phyloP scores from a whole-genome alignment of 768 basidiomycete genomes.

The Coprinellus aureogranulatus region DNA sequence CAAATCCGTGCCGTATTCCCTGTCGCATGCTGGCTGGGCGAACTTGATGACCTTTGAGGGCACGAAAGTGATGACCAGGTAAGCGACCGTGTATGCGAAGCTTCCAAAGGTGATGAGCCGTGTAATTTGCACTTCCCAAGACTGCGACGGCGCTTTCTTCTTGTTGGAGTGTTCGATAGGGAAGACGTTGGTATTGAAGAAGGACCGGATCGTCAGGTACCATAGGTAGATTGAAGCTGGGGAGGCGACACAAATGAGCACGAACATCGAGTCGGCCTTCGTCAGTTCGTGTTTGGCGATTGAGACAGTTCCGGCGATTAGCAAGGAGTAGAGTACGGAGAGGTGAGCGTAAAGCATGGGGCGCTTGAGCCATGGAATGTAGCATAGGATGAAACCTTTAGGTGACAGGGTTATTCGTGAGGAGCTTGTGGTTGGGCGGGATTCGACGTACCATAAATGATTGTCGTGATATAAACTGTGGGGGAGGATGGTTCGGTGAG shows the following conservation, averaged over 20 bases:
- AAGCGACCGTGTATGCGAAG: not conserved
- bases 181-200: slow-evolving; percentile 1
- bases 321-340: slow-evolving; percentile 13
- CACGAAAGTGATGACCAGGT: not conserved
- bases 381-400: slow-evolving; percentile 11
- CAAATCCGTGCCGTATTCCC: not conserved
- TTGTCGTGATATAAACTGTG: slow-evolving; percentile 6
- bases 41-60: not conserved
- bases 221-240: slow-evolving; percentile 17
- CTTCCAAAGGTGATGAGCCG: not conserved
- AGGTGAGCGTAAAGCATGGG: slow-evolving; percentile 18
- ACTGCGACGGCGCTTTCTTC: not conserved
- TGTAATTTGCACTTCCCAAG: slow-evolving; percentile 1
- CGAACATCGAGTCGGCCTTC: slow-evolving; percentile 17
- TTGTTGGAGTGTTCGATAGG: not conserved
- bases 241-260: slow-evolving; percentile 14
- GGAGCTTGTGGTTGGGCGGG: not conserved
- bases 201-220: slow-evolving; percentile 7
- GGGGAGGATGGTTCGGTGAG: not conserved
- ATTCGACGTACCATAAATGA: not conserved
- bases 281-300: slow-evolving; percentile 11
- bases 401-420: not conserved
- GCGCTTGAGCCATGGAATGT: slow-evolving; percentile 7
- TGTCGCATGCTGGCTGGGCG: slow-evolving; percentile 1
- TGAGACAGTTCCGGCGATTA: slow-evolving; percentile 8